Evolutionary conservation across 176 grass and related monocot species (phyloP).

Genomic region (Microstegium vimineum): DNA sequence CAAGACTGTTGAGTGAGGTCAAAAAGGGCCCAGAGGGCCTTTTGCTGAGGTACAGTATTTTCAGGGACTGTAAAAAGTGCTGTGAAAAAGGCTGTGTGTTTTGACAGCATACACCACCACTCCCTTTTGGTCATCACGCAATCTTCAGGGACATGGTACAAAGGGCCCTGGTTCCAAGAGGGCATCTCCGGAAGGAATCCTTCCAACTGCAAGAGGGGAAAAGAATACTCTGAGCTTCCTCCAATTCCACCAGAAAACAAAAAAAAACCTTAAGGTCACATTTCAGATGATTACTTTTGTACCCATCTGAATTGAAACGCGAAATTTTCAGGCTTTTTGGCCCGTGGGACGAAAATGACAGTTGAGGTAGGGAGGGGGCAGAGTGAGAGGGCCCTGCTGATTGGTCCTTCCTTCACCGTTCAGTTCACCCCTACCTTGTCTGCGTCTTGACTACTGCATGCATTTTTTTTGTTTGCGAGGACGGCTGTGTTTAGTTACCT

Average conservation of each 20-base stretch:
- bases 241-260: neutral
- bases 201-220: neutral
- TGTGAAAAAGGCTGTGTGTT: constrained; percentile 18
- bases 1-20: constrained; percentile 13
- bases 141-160: constrained; percentile 66
- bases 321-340: neutral
- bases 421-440: neutral
- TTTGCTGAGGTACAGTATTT: constrained; percentile 26
- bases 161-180: constrained; percentile 32
- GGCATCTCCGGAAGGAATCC: constrained; percentile 32
- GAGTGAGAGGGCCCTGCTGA: neutral
- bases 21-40: constrained; percentile 12
- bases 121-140: constrained; percentile 45
- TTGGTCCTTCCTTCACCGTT: neutral
- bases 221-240: neutral
- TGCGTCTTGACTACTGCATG: neutral
- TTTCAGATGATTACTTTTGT: neutral
- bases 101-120: constrained; percentile 13
- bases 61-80: constrained; percentile 18
- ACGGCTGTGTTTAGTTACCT: no score
- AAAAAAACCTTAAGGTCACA: neutral
- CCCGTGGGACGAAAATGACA: neutral
- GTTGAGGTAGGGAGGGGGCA: neutral
- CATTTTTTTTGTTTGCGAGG: constrained; percentile 1
- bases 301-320: neutral